A percentile compares a stretch with the other conserved stretches of the same genome.
Conservation (phyloP, 148 eudicot species). For the Nepenthes mirabilis region DNA sequence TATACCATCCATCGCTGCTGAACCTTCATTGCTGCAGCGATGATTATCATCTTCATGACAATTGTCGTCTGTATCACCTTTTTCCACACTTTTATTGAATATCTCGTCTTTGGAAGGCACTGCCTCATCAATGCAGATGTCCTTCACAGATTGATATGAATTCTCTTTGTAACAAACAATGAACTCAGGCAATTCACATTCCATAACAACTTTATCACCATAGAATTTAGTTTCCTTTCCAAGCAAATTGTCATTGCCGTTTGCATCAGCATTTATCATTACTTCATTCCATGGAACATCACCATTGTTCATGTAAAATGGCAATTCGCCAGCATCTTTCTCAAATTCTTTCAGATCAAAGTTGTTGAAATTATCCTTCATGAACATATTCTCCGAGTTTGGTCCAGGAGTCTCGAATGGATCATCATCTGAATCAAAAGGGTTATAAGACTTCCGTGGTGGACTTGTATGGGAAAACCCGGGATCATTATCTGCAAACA, state of each 20-base stretch:
- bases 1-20: not conserved
- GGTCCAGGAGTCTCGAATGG: slow-evolving; percentile 7
- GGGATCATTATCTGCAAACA: slow-evolving; percentile 25
- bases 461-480: slow-evolving; percentile 20
- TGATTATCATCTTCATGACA: not conserved
- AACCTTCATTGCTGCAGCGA: not conserved
- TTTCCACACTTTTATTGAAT: slow-evolving; percentile 15
- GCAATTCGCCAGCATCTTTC: slow-evolving; percentile 20
- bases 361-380: slow-evolving; percentile 25
- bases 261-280: slow-evolving; percentile 7
- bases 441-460: slow-evolving; percentile 36
- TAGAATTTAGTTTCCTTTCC: slow-evolving; percentile 28
- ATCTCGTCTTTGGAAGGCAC: slow-evolving; percentile 28
- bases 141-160: slow-evolving; percentile 44
- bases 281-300: slow-evolving; percentile 7
- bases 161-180: slow-evolving; percentile 51
- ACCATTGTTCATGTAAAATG: slow-evolving; percentile 20
- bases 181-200: slow-evolving; percentile 51
- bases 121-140: slow-evolving; percentile 78
- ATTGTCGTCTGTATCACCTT: slow-evolving; percentile 3
- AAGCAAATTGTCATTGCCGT: slow-evolving; percentile 13
- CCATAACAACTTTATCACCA: slow-evolving; percentile 49
- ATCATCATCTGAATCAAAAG: slow-evolving; percentile 40
- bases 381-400: no score
- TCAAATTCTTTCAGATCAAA: slow-evolving; percentile 26